phyloP scores from a whole-genome alignment of 2,329 filamentous ascomycete species.

The Xylariaceae sp. region DNA sequence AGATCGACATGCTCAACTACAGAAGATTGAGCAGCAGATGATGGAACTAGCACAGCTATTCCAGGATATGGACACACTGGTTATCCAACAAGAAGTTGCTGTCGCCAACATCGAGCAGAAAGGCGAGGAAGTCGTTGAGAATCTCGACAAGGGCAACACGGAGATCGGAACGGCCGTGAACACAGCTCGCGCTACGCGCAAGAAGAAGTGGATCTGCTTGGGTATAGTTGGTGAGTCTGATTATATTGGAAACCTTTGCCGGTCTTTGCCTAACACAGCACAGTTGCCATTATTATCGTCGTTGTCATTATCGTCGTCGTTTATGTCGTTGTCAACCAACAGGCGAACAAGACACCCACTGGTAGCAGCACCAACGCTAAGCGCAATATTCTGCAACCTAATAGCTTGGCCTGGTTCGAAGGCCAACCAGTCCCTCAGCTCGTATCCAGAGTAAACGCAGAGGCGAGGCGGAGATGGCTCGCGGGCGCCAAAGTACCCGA shows the following conservation, averaged over 20 bases:
- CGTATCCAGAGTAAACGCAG: slow-evolving; percentile 17
- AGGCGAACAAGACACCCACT: neutral
- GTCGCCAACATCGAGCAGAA: slow-evolving; percentile 81
- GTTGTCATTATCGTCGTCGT: slow-evolving; percentile 44
- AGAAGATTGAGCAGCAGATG: slow-evolving; percentile 90
- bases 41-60: slow-evolving; percentile 83
- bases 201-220: slow-evolving; percentile 97
- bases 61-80: slow-evolving; percentile 80
- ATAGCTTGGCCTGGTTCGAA: slow-evolving; percentile 13
- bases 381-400: slow-evolving; percentile 17
- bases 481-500: slow-evolving; percentile 1
- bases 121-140: slow-evolving; percentile 77
- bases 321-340: slow-evolving; percentile 13
- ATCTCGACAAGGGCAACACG: slow-evolving; percentile 79
- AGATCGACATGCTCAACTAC: slow-evolving; percentile 78
- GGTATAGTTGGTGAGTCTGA: slow-evolving; percentile 66
- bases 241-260: no score
- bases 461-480: slow-evolving; percentile 14
- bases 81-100: slow-evolving; percentile 79
- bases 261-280: no score
- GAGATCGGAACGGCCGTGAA: slow-evolving; percentile 78
- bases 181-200: slow-evolving; percentile 74
- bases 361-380: slow-evolving; percentile 9
- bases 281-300: slow-evolving; percentile 49
- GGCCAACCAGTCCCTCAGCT: slow-evolving; percentile 13